Evolutionary conservation across 768 basidiomycete species (phyloP).

Genomic region (Pleurotus platypus): DNA sequence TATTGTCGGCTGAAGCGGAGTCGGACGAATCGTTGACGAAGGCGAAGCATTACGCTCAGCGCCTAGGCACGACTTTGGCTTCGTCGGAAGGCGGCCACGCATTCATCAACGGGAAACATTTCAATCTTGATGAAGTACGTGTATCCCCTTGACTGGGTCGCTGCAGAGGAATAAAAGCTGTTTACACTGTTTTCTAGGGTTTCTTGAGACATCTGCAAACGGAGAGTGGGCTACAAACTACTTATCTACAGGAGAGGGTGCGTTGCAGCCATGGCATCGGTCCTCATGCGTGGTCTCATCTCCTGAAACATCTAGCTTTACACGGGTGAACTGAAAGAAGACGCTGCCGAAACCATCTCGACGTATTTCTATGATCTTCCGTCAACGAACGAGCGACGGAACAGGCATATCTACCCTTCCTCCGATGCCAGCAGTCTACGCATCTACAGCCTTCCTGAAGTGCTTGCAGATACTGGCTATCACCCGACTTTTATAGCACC

Average conservation of each 20-base stretch:
- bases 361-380: constrained; percentile 92
- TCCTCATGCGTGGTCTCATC: not conserved
- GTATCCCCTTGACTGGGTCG: no score
- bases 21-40: constrained; percentile 20
- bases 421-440: constrained; percentile 41
- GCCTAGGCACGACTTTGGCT: constrained; percentile 49
- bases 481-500: constrained; percentile 54
- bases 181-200: constrained; percentile 34
- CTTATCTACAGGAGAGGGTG: constrained; percentile 73
- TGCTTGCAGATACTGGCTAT: constrained; percentile 47
- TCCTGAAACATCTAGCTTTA: constrained; percentile 44
- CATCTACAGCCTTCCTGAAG: constrained; percentile 52
- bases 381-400: constrained; percentile 65
- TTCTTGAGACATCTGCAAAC: constrained; percentile 63
- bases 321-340: constrained; percentile 51
- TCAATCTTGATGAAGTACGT: constrained; percentile 64
- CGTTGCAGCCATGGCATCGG: constrained; percentile 12
- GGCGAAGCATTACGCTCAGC: constrained; percentile 48
- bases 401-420: constrained; percentile 65
- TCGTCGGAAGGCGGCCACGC: constrained; percentile 53
- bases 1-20: constrained; percentile 21
- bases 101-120: constrained; percentile 89
- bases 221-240: constrained; percentile 56
- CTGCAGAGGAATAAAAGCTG: no score
- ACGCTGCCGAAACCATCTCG: constrained; percentile 43